Evolutionary conservation across 2,329 filamentous ascomycete genomes (phyloP).

Genomic region (Arthroderma uncinatum): DNA sequence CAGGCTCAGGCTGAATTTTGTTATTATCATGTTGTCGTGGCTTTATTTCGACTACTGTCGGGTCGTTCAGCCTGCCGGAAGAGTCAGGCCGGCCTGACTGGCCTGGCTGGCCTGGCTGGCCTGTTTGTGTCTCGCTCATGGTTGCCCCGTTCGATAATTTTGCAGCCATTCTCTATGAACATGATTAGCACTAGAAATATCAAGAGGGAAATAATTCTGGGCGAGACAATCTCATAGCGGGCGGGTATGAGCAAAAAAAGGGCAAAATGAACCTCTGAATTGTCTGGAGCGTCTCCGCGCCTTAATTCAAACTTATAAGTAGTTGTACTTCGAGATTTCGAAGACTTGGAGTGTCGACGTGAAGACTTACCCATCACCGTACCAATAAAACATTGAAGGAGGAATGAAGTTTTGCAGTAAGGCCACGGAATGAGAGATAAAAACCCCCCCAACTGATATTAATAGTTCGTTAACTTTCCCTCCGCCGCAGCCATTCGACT

Average conservation of each 20-base stretch:
- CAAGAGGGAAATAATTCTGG: not conserved
- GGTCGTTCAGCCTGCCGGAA: not conserved
- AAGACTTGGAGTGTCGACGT: not conserved
- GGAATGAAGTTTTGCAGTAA: not conserved
- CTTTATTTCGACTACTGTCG: not conserved
- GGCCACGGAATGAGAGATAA: not conserved
- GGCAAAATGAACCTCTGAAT: not conserved
- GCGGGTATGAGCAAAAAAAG: too few species aligned
- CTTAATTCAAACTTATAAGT: slow-evolving; percentile 2
- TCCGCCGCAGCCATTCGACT: not conserved
- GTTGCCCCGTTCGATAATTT: not conserved
- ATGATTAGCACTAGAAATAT: not conserved
- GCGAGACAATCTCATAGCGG: too few species aligned
- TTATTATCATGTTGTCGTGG: not conserved
- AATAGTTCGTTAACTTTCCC: not conserved
- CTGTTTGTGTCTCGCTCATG: not conserved
- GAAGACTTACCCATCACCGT: slow-evolving; percentile 3
- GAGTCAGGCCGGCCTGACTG: not conserved
- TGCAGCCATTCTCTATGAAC: not conserved
- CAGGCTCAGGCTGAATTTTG: not conserved
- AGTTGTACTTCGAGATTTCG: not conserved
- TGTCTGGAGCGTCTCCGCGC: not conserved
- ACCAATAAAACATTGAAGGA: not conserved
- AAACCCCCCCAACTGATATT: not conserved
- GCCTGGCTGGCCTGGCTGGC: too few species aligned